These are phyloP conservation scores for Candida coleopterorum DNA, from an alignment of 805 yeast genomes.

Conservation along the genomic window DNA sequence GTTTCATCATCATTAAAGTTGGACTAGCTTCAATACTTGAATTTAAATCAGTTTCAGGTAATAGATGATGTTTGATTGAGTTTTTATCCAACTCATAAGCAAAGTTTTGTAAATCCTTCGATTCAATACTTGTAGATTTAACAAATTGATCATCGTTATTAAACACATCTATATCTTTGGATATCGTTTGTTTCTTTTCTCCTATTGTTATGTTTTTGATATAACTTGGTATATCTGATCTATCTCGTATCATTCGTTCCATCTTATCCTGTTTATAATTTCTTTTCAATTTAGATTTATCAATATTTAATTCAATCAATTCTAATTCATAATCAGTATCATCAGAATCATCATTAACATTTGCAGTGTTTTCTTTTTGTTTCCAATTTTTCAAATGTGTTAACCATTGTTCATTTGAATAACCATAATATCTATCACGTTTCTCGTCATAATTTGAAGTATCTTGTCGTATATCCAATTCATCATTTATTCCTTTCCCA, in stretches of 20 bases:
- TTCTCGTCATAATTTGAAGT: conserved; percentile 57
- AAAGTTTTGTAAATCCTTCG: conserved; percentile 24
- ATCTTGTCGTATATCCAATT: conserved; percentile 18
- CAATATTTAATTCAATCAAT: conserved; percentile 31
- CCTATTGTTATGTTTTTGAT: conserved; percentile 43
- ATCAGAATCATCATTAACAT: conserved; percentile 21
- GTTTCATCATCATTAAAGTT: conserved; percentile 28
- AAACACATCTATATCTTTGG: conserved; percentile 29
- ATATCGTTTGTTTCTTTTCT: conserved; percentile 50
- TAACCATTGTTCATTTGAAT: conserved; percentile 58
- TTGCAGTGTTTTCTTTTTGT: conserved; percentile 14
- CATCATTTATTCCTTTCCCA: conserved; percentile 56
- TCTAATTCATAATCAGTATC: conserved; percentile 40
- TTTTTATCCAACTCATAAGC: conserved; percentile 27
- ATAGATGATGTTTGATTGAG: conserved; percentile 6
- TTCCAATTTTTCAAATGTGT: conserved; percentile 46
- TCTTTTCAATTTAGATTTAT: conserved; percentile 18
- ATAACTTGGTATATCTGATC: conserved; percentile 71
- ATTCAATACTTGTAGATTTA: conserved; percentile 33
- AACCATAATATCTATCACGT: conserved; percentile 81
- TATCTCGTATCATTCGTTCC: conserved; percentile 50
- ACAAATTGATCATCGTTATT: conserved; percentile 47
- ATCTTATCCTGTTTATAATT: conserved; percentile 27
- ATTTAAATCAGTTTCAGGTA: conserved; percentile 21
- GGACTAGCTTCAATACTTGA: conserved; percentile 34